phyloP scores from a whole-genome alignment of 768 basidiomycete species.

The Mycena leptocephala region DNA sequence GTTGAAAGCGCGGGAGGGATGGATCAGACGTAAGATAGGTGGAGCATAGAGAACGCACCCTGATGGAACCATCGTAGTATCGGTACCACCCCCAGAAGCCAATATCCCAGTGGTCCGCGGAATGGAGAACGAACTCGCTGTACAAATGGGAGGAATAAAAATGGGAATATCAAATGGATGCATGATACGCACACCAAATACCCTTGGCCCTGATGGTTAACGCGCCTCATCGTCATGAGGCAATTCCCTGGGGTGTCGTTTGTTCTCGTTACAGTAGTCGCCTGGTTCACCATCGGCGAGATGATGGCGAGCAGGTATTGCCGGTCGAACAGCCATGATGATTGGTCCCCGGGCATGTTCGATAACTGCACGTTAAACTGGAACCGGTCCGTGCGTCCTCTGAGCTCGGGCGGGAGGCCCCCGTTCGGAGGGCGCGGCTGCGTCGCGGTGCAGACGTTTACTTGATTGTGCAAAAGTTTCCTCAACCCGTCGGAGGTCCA shows the following conservation, averaged over 20 bases:
- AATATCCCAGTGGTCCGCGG: background rate
- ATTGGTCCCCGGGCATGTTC: background rate
- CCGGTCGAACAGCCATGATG: background rate
- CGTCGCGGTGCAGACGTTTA: background rate
- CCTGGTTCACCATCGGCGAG: background rate
- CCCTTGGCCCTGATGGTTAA: background rate
- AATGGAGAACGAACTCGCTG: conserved; percentile 2
- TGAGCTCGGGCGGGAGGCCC: background rate
- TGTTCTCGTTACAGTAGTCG: background rate
- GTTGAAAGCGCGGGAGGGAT: background rate
- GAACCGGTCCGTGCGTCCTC: background rate
- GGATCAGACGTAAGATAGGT: background rate
- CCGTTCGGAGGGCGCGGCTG: background rate
- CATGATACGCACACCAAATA: background rate
- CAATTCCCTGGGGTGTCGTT: background rate
- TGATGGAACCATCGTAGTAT: background rate
- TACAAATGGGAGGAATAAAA: background rate
- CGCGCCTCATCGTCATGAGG: background rate
- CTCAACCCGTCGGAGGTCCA: background rate
- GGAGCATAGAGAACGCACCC: background rate
- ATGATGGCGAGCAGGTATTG: background rate
- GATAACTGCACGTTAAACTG: conserved; percentile 12
- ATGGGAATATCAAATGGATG: background rate
- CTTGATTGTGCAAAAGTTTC: background rate
- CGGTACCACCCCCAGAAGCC: conserved; percentile 13